Conservation (phyloP, 305 asterid genomes). For the Fraxinus sp. region DNA sequence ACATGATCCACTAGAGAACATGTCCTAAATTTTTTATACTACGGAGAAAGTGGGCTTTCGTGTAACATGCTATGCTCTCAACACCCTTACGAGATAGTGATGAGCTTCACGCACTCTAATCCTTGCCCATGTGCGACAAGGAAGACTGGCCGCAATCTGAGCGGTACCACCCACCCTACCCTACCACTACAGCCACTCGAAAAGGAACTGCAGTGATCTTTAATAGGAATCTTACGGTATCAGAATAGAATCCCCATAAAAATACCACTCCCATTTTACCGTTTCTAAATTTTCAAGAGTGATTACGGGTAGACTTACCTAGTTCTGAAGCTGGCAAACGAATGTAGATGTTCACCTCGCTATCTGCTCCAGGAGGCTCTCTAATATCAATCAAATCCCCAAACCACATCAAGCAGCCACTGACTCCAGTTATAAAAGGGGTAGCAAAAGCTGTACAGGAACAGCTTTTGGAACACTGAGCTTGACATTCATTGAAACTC, state of each 20-base stretch:
- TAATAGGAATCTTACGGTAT: not conserved
- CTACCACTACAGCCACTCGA: not conserved
- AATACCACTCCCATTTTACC: not conserved
- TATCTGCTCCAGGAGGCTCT: constrained; percentile 11
- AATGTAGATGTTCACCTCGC: constrained; percentile 29
- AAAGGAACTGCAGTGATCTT: not conserved
- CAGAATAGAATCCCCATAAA: not conserved
- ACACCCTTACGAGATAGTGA: no score
- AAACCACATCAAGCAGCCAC: constrained; percentile 51
- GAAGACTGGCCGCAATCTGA: no score
- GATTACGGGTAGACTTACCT: constrained; percentile 10
- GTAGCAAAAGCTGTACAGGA: constrained; percentile 40
- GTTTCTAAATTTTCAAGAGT: not conserved
- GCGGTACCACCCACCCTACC: not conserved
- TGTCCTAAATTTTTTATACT: not conserved
- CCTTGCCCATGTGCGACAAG: not conserved
- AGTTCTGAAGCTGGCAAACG: constrained; percentile 31
- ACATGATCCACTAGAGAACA: not conserved
- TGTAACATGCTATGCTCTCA: not conserved
- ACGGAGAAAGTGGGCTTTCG: not conserved
- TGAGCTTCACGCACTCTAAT: not conserved
- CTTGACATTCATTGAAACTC: constrained; percentile 33
- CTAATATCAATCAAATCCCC: constrained; percentile 43
- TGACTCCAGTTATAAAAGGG: constrained; percentile 29
- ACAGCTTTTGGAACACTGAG: constrained; percentile 36